Evolutionary conservation across 768 basidiomycete species (phyloP).

Genomic region (Galerina sulciceps): DNA sequence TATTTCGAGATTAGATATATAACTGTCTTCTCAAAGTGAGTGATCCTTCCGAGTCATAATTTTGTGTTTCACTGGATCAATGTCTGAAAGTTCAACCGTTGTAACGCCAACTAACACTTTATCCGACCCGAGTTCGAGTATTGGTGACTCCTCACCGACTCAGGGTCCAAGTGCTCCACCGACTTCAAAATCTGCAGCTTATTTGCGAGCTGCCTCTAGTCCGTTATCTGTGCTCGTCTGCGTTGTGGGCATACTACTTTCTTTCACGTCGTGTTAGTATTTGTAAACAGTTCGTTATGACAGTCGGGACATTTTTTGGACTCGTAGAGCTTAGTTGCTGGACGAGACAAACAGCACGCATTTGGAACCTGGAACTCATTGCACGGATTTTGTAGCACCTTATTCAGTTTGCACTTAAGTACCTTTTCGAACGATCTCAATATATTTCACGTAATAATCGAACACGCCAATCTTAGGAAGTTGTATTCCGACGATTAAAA

Average conservation of each 20-base stretch:
- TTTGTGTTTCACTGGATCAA: not conserved
- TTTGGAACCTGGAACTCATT: too few relatives aligned
- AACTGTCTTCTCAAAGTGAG: constrained; percentile 10
- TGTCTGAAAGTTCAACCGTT: not conserved
- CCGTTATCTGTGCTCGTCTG: not conserved
- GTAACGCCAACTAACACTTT: not conserved
- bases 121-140: not conserved
- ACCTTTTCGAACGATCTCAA: too few relatives aligned
- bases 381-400: too few relatives aligned
- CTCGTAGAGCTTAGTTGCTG: too few relatives aligned
- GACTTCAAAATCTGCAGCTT: not conserved
- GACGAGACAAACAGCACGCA: too few relatives aligned
- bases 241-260: not conserved
- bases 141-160: not conserved
- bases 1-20: constrained; percentile 12
- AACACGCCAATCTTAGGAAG: too few relatives aligned
- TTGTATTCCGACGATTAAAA: too few relatives aligned
- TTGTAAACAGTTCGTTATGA: too few relatives aligned
- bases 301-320: too few relatives aligned
- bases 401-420: too few relatives aligned
- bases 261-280: not conserved
- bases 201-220: not conserved
- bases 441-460: too few relatives aligned
- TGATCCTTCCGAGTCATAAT: not conserved
- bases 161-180: not conserved